Evolutionary conservation across 352 stramenopile species (phyloP).

Genomic region (Phytophthora hybrid): DNA sequence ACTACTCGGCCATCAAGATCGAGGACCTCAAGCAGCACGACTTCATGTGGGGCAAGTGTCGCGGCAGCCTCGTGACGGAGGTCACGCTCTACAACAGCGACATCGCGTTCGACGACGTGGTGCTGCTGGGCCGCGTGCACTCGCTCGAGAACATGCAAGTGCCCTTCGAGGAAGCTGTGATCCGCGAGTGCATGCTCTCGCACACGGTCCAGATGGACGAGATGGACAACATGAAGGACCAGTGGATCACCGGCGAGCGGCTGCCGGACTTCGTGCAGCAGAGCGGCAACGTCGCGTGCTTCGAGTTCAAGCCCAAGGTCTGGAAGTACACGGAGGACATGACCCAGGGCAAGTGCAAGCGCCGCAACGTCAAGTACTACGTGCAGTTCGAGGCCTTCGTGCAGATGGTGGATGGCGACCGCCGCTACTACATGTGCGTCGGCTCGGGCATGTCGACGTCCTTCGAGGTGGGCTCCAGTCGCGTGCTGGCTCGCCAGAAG

Average conservation of each 20-base stretch:
- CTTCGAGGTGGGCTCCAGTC: conserved; percentile 87
- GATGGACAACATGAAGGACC: conserved; percentile 88
- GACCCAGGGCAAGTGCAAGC: conserved; percentile 90
- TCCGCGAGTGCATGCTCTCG: conserved; percentile 86
- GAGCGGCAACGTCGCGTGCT: conserved; percentile 74
- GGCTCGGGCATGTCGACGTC: conserved; percentile 88
- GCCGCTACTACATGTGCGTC: conserved; percentile 86
- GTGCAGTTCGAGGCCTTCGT: conserved; percentile 90
- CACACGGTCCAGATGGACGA: conserved; percentile 78
- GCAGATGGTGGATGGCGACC: conserved; percentile 74
- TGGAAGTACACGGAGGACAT: conserved; percentile 92
- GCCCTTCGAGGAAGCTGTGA: conserved; percentile 85
- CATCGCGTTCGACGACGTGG: conserved; percentile 82
- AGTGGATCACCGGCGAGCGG: conserved; percentile 86
- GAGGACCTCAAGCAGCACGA: conserved; percentile 91
- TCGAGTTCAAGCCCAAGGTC: conserved; percentile 91
- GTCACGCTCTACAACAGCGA: conserved; percentile 82
- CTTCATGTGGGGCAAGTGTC: conserved; percentile 92
- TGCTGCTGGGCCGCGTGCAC: conserved; percentile 84
- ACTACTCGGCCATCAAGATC: conserved; percentile 92
- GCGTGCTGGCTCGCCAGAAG: conserved; percentile 85
- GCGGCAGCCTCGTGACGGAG: conserved; percentile 82
- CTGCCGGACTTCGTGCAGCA: conserved; percentile 88
- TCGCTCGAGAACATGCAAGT: conserved; percentile 87
- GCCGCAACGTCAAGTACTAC: conserved; percentile 90